A percentile compares a stretch with the other conserved stretches of the same genome.
phyloP scores from a whole-genome alignment of 2,329 filamentous ascomycete genomes.

The Colletotrichum truncatum region DNA sequence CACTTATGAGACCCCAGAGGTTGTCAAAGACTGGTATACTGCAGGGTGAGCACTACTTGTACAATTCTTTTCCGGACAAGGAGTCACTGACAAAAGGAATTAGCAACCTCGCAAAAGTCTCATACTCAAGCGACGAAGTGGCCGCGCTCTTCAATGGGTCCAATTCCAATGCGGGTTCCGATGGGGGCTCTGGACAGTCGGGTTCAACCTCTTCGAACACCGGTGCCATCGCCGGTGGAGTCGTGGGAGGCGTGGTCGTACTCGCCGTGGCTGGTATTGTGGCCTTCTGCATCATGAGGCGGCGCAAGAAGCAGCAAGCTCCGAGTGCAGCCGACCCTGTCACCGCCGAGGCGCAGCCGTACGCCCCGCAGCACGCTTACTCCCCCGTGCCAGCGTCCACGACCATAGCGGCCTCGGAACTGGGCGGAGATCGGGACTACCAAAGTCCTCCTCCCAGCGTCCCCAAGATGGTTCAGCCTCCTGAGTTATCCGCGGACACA shows the following conservation, averaged over 20 bases:
- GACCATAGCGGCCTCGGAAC: conserved; percentile 13
- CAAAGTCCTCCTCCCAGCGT: not conserved
- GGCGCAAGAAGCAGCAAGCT: conserved; percentile 42
- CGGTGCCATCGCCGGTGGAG: conserved; percentile 56
- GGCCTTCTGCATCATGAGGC: conserved; percentile 53
- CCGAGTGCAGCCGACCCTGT: conserved; percentile 10
- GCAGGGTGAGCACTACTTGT: conserved; percentile 8
- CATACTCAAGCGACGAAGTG: conserved; percentile 15
- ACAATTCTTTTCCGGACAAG: rapidly evolving
- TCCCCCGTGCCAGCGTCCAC: conserved; percentile 5
- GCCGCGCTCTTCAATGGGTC: conserved; percentile 5
- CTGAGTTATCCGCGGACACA: conserved; percentile 17
- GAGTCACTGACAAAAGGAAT: not conserved
- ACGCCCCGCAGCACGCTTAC: conserved; percentile 8
- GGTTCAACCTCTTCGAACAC: conserved; percentile 36
- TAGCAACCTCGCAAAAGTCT: conserved; percentile 12
- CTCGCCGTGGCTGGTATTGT: conserved; percentile 46
- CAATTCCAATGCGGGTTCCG: conserved; percentile 36
- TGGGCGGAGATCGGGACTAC: conserved; percentile 2
- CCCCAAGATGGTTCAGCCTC: conserved; percentile 14
- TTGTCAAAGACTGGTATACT: conserved; percentile 25
- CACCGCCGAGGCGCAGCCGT: conserved; percentile 18
- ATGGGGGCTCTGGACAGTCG: conserved; percentile 28
- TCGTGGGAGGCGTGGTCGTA: conserved; percentile 54
- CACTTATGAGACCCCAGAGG: conserved; percentile 22